Evolutionary conservation across 2,329 filamentous ascomycete species (phyloP).

Genomic region (Emergomyces africanus): DNA sequence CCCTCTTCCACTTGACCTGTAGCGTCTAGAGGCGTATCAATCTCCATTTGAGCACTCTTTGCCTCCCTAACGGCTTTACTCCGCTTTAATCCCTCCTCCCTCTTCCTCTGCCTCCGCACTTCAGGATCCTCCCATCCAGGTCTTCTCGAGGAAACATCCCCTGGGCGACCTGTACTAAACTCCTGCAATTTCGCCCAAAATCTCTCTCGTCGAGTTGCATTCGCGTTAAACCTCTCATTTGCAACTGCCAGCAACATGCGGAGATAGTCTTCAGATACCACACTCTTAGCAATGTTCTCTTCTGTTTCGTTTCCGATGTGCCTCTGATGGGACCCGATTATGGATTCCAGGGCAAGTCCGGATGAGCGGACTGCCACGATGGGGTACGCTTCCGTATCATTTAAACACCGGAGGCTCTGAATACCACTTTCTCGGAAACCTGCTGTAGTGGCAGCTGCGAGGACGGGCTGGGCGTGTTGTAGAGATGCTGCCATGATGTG

Average conservation of each 20-base stretch:
- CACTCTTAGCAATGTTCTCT: conserved; percentile 30
- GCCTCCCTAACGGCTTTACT: conserved; percentile 14
- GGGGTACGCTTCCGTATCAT: conserved; percentile 39
- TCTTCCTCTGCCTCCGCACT: conserved; percentile 26
- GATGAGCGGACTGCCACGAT: conserved; percentile 79
- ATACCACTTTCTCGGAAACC: conserved; percentile 88
- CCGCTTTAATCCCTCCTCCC: conserved; percentile 27
- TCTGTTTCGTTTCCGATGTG: conserved; percentile 16
- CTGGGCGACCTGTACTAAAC: conserved; percentile 9
- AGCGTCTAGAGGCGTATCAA: not conserved
- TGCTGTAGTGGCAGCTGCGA: conserved; percentile 62
- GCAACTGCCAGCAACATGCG: conserved; percentile 53
- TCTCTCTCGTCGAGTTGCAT: conserved; percentile 27
- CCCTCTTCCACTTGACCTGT: not conserved
- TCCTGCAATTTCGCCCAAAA: conserved; percentile 22
- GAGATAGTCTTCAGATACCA: conserved; percentile 58
- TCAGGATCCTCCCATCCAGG: conserved; percentile 28
- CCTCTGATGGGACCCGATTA: conserved; percentile 49
- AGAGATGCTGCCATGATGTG: conserved; percentile 71
- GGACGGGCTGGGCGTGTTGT: conserved; percentile 58
- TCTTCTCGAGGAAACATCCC: conserved; percentile 4
- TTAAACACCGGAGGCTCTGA: conserved; percentile 43
- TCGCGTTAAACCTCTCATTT: conserved; percentile 45
- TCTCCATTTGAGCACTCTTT: not conserved
- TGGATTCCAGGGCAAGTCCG: conserved; percentile 67